Evolutionary conservation across 805 yeast genomes (phyloP).

Genomic region (Candida nonsorbophila): DNA sequence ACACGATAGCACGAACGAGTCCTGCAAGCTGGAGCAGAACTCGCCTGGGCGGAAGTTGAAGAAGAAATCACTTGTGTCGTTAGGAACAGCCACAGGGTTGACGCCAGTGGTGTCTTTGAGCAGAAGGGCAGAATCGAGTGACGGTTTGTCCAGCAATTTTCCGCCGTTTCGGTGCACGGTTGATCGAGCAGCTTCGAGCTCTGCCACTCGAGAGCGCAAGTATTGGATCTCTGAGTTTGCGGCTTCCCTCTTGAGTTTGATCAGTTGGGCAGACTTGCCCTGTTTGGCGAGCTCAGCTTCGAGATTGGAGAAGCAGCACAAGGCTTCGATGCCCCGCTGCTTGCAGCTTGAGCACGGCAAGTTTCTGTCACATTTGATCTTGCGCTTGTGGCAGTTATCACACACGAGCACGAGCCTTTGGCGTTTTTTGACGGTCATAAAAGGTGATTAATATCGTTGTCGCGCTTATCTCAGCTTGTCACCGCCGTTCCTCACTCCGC

Average conservation of each 20-base stretch:
- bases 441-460: background rate
- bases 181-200: slow-evolving; percentile 3
- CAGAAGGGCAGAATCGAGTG: no score
- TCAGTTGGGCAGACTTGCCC: slow-evolving; percentile 6
- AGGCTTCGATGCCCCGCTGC: slow-evolving; percentile 7
- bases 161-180: background rate
- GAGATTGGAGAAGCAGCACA: slow-evolving; percentile 8
- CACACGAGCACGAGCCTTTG: slow-evolving; percentile 43
- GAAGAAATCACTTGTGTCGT: slow-evolving; percentile 8
- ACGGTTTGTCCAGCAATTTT: no score
- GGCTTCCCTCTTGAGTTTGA: slow-evolving; percentile 1
- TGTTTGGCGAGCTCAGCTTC: slow-evolving; percentile 10
- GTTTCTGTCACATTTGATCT: slow-evolving; percentile 37
- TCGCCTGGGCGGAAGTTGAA: slow-evolving; percentile 2
- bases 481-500: background rate
- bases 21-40: slow-evolving; percentile 2
- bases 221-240: slow-evolving; percentile 1
- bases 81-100: background rate
- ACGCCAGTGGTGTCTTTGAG: background rate
- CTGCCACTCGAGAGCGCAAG: slow-evolving; percentile 3
- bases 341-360: slow-evolving; percentile 24
- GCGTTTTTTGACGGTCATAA: slow-evolving; percentile 18
- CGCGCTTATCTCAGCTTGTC: background rate
- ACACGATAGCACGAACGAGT: slow-evolving; percentile 5
- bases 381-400: slow-evolving; percentile 41